phyloP scores from a whole-genome alignment of 768 basidiomycete genomes.

The Tephrocybe rancida region DNA sequence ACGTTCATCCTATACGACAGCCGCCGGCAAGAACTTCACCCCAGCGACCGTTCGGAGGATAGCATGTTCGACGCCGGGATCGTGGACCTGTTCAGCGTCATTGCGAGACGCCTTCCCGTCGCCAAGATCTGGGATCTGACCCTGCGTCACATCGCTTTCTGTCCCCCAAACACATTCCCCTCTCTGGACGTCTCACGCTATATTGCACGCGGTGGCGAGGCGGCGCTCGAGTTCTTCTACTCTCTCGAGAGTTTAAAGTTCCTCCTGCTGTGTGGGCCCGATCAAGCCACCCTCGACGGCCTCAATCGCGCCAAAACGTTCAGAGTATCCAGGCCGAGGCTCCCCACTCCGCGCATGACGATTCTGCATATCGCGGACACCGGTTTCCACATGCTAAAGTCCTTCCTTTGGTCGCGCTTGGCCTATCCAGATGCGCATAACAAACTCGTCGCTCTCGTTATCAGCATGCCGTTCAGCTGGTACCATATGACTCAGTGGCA shows the following conservation, averaged over 20 bases:
- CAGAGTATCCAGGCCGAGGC: background rate
- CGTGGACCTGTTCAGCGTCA: background rate
- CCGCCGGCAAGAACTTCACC: background rate
- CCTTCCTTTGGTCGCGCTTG: background rate
- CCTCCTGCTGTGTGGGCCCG: slow-evolving; percentile 3
- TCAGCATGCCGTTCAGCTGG: background rate
- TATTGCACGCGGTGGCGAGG: background rate
- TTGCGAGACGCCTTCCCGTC: background rate
- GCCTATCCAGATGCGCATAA: no score
- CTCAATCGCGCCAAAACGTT: background rate
- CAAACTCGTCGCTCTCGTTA: background rate
- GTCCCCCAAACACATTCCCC: no score
- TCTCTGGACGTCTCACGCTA: no score
- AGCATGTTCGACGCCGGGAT: background rate
- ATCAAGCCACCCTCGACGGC: slow-evolving; percentile 3
- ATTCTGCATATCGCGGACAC: background rate
- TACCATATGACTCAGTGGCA: background rate
- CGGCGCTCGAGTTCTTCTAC: slow-evolving; percentile 7
- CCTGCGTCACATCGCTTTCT: slow-evolving; percentile 2
- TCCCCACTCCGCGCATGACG: background rate
- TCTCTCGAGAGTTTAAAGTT: background rate
- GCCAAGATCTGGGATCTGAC: background rate
- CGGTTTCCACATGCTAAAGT: background rate
- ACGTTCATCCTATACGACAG: background rate
- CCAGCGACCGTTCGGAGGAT: background rate